These are phyloP conservation scores for Cerrena zonata DNA, from an alignment of 1,284 basidiomycete genomes.

Conservation along the genomic window DNA sequence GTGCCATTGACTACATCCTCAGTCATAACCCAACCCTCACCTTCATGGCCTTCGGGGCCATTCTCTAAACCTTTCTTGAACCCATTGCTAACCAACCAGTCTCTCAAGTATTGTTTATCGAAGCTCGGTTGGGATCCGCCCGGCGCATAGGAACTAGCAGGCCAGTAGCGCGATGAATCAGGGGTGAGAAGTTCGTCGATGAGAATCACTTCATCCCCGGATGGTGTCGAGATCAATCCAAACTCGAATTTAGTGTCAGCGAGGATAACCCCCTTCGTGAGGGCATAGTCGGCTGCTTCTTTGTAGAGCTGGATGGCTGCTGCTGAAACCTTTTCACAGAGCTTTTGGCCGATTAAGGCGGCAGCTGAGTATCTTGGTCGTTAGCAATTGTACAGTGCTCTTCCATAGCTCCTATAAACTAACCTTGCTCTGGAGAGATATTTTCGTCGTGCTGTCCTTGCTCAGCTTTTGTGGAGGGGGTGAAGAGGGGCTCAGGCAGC, in stretches of 20 bases:
- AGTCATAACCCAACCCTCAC: slow-evolving; percentile 71
- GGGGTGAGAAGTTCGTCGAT: slow-evolving; percentile 96
- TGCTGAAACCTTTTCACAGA: slow-evolving; percentile 58
- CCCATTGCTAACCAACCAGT: slow-evolving; percentile 75
- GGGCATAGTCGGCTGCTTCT: slow-evolving; percentile 75
- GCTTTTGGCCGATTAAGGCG: slow-evolving; percentile 59
- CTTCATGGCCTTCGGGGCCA: slow-evolving; percentile 61
- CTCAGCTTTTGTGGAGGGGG: slow-evolving; percentile 95
- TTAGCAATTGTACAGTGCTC: slow-evolving; percentile 1
- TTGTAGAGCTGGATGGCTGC: slow-evolving; percentile 68
- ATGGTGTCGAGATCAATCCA: slow-evolving; percentile 41
- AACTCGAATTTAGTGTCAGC: slow-evolving; percentile 90
- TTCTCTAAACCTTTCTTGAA: slow-evolving; percentile 77
- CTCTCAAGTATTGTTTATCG: slow-evolving; percentile 94
- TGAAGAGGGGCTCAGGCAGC: slow-evolving; percentile 83
- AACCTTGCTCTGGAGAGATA: slow-evolving; percentile 87
- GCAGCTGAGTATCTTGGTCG: slow-evolving; percentile 40
- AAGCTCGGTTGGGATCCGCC: slow-evolving; percentile 85
- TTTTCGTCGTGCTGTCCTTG: slow-evolving; percentile 95
- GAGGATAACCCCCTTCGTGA: slow-evolving; percentile 82
- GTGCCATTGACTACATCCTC: slow-evolving; percentile 76
- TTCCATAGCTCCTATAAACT: not conserved
- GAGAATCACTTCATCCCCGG: slow-evolving; percentile 64
- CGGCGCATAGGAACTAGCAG: slow-evolving; percentile 64
- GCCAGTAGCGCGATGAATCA: slow-evolving; percentile 97